phyloP scores from a whole-genome alignment of 345 rosid species.

The Nephelium lappaceum region DNA sequence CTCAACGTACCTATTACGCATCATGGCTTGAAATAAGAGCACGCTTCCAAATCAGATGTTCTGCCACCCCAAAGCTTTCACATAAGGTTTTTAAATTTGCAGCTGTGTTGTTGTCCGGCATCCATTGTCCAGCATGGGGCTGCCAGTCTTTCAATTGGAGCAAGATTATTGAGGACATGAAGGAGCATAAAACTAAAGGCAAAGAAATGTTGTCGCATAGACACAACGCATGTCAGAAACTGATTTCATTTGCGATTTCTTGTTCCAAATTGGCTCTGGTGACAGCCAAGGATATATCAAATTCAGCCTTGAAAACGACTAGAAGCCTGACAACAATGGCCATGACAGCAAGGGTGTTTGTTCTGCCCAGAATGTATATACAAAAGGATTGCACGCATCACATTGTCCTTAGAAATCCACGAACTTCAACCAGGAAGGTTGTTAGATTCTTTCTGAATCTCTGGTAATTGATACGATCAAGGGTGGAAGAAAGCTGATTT shows the following conservation, averaged over 20 bases:
- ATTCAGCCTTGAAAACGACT: neutral
- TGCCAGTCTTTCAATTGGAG: neutral
- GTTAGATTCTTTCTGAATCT: slow-evolving; percentile 90
- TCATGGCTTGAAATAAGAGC: neutral
- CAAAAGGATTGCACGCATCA: slow-evolving; percentile 27
- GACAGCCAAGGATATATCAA: neutral
- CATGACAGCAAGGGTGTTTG: neutral
- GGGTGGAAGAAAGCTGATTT: slow-evolving; percentile 74
- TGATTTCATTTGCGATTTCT: neutral
- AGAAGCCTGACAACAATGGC: neutral
- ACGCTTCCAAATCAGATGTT: too few species aligned
- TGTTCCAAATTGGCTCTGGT: neutral
- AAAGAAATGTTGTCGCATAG: neutral
- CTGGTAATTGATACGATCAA: slow-evolving; percentile 89
- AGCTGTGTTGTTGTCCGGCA: neutral
- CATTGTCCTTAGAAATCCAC: slow-evolving; percentile 79
- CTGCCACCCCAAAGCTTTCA: too few species aligned
- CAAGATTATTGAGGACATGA: neutral
- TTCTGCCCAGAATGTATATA: neutral
- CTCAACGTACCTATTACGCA: too few species aligned
- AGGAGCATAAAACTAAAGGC: neutral
- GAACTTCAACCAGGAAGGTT: slow-evolving; percentile 82
- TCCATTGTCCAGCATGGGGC: too few species aligned
- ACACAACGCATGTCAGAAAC: neutral
- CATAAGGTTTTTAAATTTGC: too few species aligned